Conservation (phyloP, 352 stramenopile species). For the Pythium oligandrum region DNA sequence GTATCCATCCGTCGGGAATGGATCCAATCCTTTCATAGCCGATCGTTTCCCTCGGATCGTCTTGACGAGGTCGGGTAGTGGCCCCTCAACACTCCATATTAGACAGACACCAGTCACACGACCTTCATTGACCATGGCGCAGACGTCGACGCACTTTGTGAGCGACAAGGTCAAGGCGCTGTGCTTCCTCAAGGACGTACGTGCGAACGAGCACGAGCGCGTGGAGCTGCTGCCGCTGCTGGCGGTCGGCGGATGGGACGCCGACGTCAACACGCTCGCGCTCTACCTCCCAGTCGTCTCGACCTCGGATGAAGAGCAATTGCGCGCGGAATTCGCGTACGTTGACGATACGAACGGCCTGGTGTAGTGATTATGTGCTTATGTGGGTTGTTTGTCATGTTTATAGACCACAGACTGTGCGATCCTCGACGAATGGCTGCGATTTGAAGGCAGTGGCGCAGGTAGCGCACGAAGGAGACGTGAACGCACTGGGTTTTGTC, state of each 20-base stretch:
- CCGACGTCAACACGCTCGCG: conserved; percentile 45
- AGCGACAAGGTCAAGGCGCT: conserved; percentile 54
- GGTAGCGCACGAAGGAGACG: conserved; percentile 45
- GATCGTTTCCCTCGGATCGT: no score
- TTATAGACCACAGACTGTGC: not conserved
- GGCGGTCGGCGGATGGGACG: conserved; percentile 52
- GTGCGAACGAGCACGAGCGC: conserved; percentile 27
- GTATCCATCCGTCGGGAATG: no score
- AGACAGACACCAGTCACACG: not conserved
- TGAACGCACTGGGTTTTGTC: conserved; percentile 61
- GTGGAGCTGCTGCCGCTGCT: conserved; percentile 46
- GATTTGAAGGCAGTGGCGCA: conserved; percentile 46
- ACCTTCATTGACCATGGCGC: no score
- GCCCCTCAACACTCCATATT: not conserved
- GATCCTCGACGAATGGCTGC: conserved; percentile 9
- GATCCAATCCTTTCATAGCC: no score
- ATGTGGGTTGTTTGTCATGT: not conserved
- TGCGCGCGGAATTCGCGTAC: conserved; percentile 42
- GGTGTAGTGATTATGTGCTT: not conserved
- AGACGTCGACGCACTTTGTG: conserved; percentile 58
- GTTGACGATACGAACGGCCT: not conserved
- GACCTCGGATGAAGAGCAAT: conserved; percentile 35
- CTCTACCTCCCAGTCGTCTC: conserved; percentile 46
- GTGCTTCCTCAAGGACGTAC: conserved; percentile 56
- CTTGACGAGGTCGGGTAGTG: no score